These are phyloP conservation scores for Triticum dicoccoides DNA, from an alignment of 176 grass and related monocot genomes.

Conservation along the genomic window DNA sequence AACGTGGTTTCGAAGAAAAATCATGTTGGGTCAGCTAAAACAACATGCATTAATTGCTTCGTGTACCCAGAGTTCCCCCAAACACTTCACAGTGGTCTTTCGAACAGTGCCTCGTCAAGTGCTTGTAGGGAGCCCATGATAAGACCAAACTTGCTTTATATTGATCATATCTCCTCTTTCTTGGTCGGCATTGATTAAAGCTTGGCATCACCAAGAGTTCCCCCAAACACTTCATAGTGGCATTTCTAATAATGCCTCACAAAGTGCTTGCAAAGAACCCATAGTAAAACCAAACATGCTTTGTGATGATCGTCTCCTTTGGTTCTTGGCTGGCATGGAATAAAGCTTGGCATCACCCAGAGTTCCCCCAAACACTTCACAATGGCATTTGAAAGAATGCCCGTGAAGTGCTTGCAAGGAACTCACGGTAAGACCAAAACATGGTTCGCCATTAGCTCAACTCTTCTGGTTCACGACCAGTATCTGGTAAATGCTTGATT, in stretches of 20 bases:
- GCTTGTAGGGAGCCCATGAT: not conserved
- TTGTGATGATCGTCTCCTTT: not conserved
- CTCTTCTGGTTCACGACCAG: no score
- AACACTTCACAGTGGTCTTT: not conserved
- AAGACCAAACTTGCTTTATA: not conserved
- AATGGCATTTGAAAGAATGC: no score
- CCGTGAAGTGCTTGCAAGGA: constrained; percentile 43
- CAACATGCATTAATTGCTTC: not conserved
- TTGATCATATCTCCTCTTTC: not conserved
- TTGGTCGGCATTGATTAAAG: not conserved
- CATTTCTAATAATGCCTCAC: not conserved
- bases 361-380: constrained; percentile 1
- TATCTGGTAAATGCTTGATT: no score
- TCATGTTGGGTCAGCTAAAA: not conserved
- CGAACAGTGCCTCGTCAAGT: not conserved
- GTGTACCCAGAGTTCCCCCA: not conserved
- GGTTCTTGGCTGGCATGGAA: no score
- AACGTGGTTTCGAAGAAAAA: not conserved
- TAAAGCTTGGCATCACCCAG: no score
- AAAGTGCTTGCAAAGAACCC: not conserved
- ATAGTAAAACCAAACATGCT: not conserved
- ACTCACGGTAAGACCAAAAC: constrained; percentile 19
- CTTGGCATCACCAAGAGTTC: not conserved
- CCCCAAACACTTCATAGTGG: not conserved
- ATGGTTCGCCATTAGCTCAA: no score